A percentile compares a stretch with the other conserved stretches of the same genome.
These are phyloP conservation scores for Westerdykella sp. DNA, from an alignment of 2,329 filamentous ascomycete genomes.

Conservation along the genomic window DNA sequence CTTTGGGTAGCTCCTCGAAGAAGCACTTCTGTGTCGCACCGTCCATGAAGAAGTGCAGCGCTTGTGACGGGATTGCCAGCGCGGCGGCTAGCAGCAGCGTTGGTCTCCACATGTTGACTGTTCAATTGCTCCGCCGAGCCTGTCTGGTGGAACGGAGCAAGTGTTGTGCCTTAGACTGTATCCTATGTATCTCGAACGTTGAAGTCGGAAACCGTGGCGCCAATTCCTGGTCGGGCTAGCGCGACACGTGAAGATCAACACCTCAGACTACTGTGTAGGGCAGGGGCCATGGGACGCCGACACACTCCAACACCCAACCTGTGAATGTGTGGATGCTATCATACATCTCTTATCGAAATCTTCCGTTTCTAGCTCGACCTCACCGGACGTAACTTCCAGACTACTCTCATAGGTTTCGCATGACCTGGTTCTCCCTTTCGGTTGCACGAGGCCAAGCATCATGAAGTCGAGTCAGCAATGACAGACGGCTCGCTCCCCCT, in stretches of 20 bases:
- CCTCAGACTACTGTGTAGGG: no score
- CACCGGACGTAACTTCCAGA: no score
- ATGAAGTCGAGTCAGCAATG: conserved; percentile 4
- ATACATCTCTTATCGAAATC: no score
- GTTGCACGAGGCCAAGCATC: not conserved
- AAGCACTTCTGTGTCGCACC: conserved; percentile 85
- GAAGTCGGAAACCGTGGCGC: conserved; percentile 19
- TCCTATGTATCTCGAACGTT: conserved; percentile 8
- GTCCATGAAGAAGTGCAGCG: conserved; percentile 94
- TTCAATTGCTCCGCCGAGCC: conserved; percentile 15
- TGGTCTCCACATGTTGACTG: conserved; percentile 29
- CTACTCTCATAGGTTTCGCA: no score
- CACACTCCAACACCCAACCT: not conserved
- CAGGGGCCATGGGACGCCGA: not conserved
- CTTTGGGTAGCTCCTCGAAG: conserved; percentile 96
- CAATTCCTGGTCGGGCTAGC: conserved; percentile 16
- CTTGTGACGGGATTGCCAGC: conserved; percentile 59
- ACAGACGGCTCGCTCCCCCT: not conserved
- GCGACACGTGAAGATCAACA: conserved; percentile 11
- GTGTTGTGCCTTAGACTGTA: conserved; percentile 6
- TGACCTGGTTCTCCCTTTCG: not conserved
- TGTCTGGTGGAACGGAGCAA: conserved; percentile 15
- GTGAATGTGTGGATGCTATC: not conserved
- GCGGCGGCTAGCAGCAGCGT: conserved; percentile 61
- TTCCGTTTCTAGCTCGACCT: no score